Evolutionary conservation across 176 grass and related monocot genomes (phyloP), one percentile per base, ranked within the genome.

Genomic region (Oryza officinalis): DNA sequence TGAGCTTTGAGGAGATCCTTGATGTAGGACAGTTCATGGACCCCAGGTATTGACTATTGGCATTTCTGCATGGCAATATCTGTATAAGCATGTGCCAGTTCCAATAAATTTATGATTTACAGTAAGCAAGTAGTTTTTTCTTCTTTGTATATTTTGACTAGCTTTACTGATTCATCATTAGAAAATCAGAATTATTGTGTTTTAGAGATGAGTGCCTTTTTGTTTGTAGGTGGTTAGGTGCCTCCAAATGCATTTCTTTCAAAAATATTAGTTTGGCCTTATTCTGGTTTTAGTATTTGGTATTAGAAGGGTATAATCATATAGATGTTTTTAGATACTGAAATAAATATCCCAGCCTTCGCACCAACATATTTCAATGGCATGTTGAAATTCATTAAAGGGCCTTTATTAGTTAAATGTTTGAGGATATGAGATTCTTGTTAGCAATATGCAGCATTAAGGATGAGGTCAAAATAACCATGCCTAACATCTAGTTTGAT

Each of bases 1-100:
- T 98, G 44, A 89, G 74, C 31, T 98, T 90, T 74, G 71, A 89
- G 17, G 91, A 98, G 80, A 80, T 74, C 35, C 87, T 98, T 73
- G 87, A 95, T 74, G 45, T 98, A 45, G 88, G 76, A 65, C 85
- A 41, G 27, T 98, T 84, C 72, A 67, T 95, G 69, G 84, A 91
- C 40, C 43, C 63, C 27, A 98, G 95, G 95, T 98, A 98, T 26
- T 30, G 72, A n/a, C 0, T 25, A 25, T 61, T 61, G 22, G n/a
- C 57, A 61, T 61, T 60, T 61, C 9, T n/a, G 13, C 57, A 10
- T 61, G 20, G n/a, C 57, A 61, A 61, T 61, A 25, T 61, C 18
- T 57, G 2, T 17, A 57, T 8, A 23, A 25, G 20, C 9, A 25
- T 61, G 57, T 61, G 57, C 20, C 22, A n/a, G 57, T 25, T 61